phyloP scores from a whole-genome alignment of 768 basidiomycete genomes.

The Panus rudis region DNA sequence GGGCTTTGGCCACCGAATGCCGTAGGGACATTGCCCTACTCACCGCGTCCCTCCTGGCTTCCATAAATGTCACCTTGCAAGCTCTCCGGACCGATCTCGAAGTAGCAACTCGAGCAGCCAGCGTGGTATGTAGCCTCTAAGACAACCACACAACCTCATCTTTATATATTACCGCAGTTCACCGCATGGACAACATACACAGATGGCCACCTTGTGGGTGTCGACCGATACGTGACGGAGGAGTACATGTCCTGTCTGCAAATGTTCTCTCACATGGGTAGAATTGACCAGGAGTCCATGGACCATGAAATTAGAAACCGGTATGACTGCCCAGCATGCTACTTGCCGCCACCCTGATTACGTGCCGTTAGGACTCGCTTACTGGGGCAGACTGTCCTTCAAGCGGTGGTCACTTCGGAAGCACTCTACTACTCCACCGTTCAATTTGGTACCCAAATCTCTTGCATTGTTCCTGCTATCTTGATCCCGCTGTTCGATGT shows the following conservation, averaged over 20 bases:
- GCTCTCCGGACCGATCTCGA: slow-evolving; percentile 62
- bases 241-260: slow-evolving; percentile 64
- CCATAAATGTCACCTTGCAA: slow-evolving; percentile 50
- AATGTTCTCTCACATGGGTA: slow-evolving; percentile 59
- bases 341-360: not conserved
- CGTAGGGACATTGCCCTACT: slow-evolving; percentile 74
- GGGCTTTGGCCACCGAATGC: slow-evolving; percentile 80
- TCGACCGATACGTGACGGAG: slow-evolving; percentile 61
- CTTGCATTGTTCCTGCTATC: slow-evolving; percentile 64
- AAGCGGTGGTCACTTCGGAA: slow-evolving; percentile 77
- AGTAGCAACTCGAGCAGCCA: slow-evolving; percentile 69
- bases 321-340: slow-evolving; percentile 28
- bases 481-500: slow-evolving; percentile 62
- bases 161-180: slow-evolving; percentile 44
- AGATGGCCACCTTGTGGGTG: slow-evolving; percentile 75
- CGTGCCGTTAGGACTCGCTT: slow-evolving; percentile 58
- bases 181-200: slow-evolving; percentile 91
- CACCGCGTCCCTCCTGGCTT: slow-evolving; percentile 60
- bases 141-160: not conserved
- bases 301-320: slow-evolving; percentile 75
- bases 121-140: slow-evolving; percentile 49
- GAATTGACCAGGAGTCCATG: slow-evolving; percentile 27
- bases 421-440: slow-evolving; percentile 66
- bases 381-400: slow-evolving; percentile 79
- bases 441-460: slow-evolving; percentile 69